Evolutionary conservation across 108 stramenopile genomes (phyloP).

Genomic region (Nitzschia putrida): DNA sequence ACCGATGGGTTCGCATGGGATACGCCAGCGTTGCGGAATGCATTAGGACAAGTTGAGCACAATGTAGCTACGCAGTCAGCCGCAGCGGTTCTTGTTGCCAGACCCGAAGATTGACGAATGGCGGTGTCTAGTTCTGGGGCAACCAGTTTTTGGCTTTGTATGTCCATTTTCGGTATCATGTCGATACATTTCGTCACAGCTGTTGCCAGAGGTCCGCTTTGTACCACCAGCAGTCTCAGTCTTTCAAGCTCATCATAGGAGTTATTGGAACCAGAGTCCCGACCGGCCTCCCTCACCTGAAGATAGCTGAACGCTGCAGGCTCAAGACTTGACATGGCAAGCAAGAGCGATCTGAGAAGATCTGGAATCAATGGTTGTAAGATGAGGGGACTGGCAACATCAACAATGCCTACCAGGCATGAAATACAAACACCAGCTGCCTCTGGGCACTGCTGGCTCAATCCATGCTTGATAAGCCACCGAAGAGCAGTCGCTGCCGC

Average conservation of each 20-base stretch:
- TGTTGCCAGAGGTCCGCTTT: constrained; percentile 70
- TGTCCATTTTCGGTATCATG: constrained; percentile 53
- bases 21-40: constrained; percentile 61
- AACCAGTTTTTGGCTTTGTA: constrained; percentile 59
- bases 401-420: constrained; percentile 73
- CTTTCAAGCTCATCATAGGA: constrained; percentile 72
- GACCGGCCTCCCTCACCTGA: constrained; percentile 68
- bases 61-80: constrained; percentile 76
- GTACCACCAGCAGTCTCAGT: constrained; percentile 60
- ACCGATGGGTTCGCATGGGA: constrained; percentile 68
- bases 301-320: constrained; percentile 86
- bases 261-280: constrained; percentile 35
- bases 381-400: constrained; percentile 58
- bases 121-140: constrained; percentile 57
- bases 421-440: constrained; percentile 78
- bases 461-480: constrained; percentile 76
- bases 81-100: constrained; percentile 78
- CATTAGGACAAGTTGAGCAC: constrained; percentile 62
- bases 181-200: constrained; percentile 80
- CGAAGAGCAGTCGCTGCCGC: constrained; percentile 72
- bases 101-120: constrained; percentile 60
- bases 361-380: constrained; percentile 79
- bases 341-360: constrained; percentile 64
- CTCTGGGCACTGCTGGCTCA: constrained; percentile 79
- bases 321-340: constrained; percentile 80